These are phyloP conservation scores for Coemansia sp. DNA, from an alignment of 192 early-diverging fungal species.

Conservation along the genomic window DNA sequence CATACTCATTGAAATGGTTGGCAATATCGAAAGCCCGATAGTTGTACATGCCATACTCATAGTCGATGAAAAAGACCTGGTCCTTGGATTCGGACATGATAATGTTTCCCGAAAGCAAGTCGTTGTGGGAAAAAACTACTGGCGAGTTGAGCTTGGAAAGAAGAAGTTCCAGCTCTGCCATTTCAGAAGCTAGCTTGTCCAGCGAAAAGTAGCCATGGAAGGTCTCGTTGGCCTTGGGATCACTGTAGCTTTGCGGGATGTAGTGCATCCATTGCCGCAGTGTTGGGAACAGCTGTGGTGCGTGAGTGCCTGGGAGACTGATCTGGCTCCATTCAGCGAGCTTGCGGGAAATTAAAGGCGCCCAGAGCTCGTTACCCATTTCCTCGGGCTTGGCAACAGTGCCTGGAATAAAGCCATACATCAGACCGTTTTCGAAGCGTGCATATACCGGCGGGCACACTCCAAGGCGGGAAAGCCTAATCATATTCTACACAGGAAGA, in stretches of 20 bases:
- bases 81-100: slow-evolving; percentile 58
- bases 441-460: slow-evolving; percentile 80
- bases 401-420: slow-evolving; percentile 87
- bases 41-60: slow-evolving; percentile 86
- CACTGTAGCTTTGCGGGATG: slow-evolving; percentile 29
- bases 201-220: slow-evolving; percentile 37
- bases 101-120: slow-evolving; percentile 88
- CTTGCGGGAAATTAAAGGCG: slow-evolving; percentile 71
- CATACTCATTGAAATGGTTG: slow-evolving; percentile 95
- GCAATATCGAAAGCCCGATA: slow-evolving; percentile 93
- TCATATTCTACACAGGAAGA: slow-evolving; percentile 67
- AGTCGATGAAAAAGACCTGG: slow-evolving; percentile 83
- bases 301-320: slow-evolving; percentile 48
- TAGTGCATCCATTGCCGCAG: slow-evolving; percentile 44
- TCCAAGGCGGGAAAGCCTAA: slow-evolving; percentile 65
- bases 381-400: slow-evolving; percentile 68
- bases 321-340: slow-evolving; percentile 84
- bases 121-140: slow-evolving; percentile 91
- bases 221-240: slow-evolving; percentile 17
- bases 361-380: slow-evolving; percentile 73
- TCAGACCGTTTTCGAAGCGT: slow-evolving; percentile 86
- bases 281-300: slow-evolving; percentile 41
- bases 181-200: slow-evolving; percentile 34
- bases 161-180: slow-evolving; percentile 57
- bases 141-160: slow-evolving; percentile 67